phyloP scores from a whole-genome alignment of 495 filamentous ascomycete species.

The Aspergillus homomorphus region DNA sequence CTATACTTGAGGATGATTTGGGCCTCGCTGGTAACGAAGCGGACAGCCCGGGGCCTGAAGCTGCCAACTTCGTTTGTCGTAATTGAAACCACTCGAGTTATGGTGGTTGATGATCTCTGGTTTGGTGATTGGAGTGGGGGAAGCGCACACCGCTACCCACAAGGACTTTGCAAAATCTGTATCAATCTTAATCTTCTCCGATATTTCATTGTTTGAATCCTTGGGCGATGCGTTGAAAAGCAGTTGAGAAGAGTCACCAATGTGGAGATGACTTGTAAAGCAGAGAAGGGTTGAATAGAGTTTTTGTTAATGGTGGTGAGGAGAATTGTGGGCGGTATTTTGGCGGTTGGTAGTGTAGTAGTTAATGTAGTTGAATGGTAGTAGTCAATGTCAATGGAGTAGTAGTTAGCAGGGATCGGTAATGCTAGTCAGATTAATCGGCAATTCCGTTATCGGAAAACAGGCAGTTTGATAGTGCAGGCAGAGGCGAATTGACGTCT shows the following conservation, averaged over 20 bases:
- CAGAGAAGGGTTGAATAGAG: neutral
- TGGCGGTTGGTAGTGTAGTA: neutral
- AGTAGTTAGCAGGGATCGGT: no score
- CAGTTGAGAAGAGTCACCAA: neutral
- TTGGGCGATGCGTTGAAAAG: neutral
- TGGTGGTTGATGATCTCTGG: neutral
- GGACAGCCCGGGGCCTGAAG: neutral
- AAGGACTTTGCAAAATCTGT: conserved; percentile 17
- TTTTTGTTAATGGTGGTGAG: neutral
- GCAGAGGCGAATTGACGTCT: neutral
- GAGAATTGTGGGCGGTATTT: neutral
- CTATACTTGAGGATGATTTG: neutral
- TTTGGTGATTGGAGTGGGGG: neutral
- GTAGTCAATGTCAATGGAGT: no score
- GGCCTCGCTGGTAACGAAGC: neutral
- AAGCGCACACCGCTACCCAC: conserved; percentile 20
- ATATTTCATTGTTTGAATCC: conserved; percentile 11
- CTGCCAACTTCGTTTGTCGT: neutral
- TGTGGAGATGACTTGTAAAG: neutral
- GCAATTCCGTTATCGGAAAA: no score
- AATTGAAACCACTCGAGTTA: neutral
- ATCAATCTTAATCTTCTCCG: conserved; percentile 13
- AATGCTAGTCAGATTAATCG: neutral
- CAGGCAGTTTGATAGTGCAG: neutral
- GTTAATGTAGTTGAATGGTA: neutral